These are phyloP conservation scores for Fragilaria crotonensis DNA, from an alignment of 108 stramenopile genomes.

Conservation along the genomic window DNA sequence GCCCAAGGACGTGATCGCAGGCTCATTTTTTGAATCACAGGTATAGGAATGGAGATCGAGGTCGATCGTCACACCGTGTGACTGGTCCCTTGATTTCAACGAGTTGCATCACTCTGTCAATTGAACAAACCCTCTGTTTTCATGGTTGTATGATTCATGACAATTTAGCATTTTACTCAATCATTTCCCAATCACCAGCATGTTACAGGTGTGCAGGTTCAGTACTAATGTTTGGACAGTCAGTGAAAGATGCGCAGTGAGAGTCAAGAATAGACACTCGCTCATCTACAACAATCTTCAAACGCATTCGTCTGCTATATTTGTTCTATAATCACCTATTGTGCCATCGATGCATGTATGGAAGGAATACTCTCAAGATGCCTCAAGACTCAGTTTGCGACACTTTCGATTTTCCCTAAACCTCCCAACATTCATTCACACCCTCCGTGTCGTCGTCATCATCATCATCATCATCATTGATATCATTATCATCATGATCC, in stretches of 20 bases:
- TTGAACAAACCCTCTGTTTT: neutral
- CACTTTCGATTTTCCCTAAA: neutral
- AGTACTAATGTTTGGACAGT: neutral
- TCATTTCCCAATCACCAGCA: neutral
- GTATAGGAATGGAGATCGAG: neutral
- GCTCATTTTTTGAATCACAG: neutral
- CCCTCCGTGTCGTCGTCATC: neutral
- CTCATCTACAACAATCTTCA: too few species aligned
- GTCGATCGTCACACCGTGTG: neutral
- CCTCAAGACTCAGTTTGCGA: neutral
- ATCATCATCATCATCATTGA: neutral
- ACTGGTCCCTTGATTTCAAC: neutral
- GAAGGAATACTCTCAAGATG: neutral
- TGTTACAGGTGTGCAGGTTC: too few species aligned
- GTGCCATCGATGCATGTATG: neutral
- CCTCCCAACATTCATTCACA: neutral
- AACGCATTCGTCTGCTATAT: too few species aligned
- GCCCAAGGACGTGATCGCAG: neutral
- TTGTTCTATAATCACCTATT: neutral
- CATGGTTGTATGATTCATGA: neutral
- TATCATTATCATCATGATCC: neutral
- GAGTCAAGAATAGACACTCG: too few species aligned
- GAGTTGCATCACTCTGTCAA: neutral
- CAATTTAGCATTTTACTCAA: neutral
- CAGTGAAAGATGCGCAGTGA: neutral